These are phyloP conservation scores for Collybia nuda DNA, from an alignment of 768 basidiomycete genomes.

Conservation along the genomic window DNA sequence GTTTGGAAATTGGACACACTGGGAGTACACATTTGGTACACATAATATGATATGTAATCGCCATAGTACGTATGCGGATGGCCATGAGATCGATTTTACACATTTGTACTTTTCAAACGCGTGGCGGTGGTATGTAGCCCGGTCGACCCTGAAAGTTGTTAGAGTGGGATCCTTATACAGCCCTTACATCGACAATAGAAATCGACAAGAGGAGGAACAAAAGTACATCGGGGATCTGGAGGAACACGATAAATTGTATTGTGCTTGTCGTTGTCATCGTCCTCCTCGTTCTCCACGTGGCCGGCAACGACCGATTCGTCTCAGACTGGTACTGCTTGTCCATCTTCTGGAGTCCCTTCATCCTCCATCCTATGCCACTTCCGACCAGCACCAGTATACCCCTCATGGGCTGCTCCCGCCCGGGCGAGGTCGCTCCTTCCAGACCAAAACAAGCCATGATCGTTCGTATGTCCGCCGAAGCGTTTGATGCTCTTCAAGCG, in stretches of 20 bases:
- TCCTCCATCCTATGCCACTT: conserved; percentile 58
- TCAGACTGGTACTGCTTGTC: not conserved
- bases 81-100: too few species aligned
- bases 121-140: too few species aligned
- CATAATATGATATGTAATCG: too few species aligned
- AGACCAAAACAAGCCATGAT: conserved; percentile 75
- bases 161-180: too few species aligned
- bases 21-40: too few species aligned
- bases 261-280: not conserved
- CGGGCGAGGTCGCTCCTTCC: conserved; percentile 54
- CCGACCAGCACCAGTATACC: conserved; percentile 53
- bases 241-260: not conserved
- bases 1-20: too few species aligned
- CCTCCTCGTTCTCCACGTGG: not conserved
- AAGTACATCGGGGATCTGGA: conserved; percentile 12
- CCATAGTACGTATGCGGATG: too few species aligned
- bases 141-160: too few species aligned
- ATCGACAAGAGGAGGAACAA: not conserved
- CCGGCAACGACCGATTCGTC: not conserved
- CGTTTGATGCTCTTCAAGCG: conserved; percentile 64
- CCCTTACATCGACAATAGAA: too few species aligned
- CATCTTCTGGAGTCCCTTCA: not conserved
- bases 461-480: conserved; percentile 72
- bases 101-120: too few species aligned
- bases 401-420: conserved; percentile 56